phyloP scores from a whole-genome alignment of 139 green algal genomes.

The Medakamo hakoo region DNA sequence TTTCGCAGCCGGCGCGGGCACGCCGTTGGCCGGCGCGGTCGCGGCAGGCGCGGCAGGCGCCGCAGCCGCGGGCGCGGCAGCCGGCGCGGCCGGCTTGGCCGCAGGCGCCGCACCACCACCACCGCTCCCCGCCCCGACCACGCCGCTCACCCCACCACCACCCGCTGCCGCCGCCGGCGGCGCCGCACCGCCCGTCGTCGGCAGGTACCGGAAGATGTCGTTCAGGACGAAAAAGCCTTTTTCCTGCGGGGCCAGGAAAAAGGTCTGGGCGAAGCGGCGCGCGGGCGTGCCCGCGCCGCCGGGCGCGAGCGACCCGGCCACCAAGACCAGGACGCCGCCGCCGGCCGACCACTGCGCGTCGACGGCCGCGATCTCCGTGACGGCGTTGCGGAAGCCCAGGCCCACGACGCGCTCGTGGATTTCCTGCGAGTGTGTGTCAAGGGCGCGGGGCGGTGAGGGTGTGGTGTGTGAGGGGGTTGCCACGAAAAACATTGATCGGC shows the following conservation, averaged over 20 bases:
- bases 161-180: too few species aligned
- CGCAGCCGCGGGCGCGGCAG: conserved; percentile 9
- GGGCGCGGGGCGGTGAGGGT: too few species aligned
- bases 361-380: conserved; percentile 43
- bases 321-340: conserved; percentile 61
- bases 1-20: conserved; percentile 3
- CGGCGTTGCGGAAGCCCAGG: conserved; percentile 31
- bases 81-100: conserved; percentile 2
- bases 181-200: not conserved
- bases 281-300: conserved; percentile 29
- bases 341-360: conserved; percentile 45
- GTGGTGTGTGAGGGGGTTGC: too few species aligned
- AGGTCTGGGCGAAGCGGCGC: conserved; percentile 67
- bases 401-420: conserved; percentile 66
- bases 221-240: conserved; percentile 84
- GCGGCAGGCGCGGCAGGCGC: conserved; percentile 6
- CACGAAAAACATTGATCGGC: too few species aligned
- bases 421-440: conserved; percentile 22
- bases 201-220: conserved; percentile 63
- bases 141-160: too few species aligned
- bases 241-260: conserved; percentile 79
- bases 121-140: not conserved
- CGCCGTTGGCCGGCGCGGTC: conserved; percentile 6
- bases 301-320: conserved; percentile 40
- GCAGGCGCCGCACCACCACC: not conserved